A percentile compares a stretch with the other conserved stretches of the same genome.
Evolutionary conservation across 768 basidiomycete genomes (phyloP).

Genomic region (Boletus huronensis): DNA sequence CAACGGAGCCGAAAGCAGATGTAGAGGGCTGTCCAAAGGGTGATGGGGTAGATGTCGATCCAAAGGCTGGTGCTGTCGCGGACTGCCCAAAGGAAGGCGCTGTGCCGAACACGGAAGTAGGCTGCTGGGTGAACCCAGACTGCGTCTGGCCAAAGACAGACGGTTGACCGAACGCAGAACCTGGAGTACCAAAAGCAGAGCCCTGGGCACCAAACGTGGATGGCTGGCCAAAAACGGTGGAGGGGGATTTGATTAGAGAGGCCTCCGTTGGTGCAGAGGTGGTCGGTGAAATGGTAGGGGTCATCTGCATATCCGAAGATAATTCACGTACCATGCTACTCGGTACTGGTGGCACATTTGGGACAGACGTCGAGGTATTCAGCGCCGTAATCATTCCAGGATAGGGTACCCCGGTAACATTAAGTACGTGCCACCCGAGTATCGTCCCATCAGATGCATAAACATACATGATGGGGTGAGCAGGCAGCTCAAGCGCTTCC

Average conservation of each 20-base stretch:
- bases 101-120: constrained; percentile 25
- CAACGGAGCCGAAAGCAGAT: constrained; percentile 22
- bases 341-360: constrained; percentile 10
- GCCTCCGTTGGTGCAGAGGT: constrained; percentile 15
- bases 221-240: constrained; percentile 36
- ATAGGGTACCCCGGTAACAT: constrained; percentile 51
- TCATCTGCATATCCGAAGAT: constrained; percentile 31
- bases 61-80: constrained; percentile 9
- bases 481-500: constrained; percentile 40
- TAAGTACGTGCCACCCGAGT: constrained; percentile 68
- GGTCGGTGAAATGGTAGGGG: constrained; percentile 23
- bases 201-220: constrained; percentile 25
- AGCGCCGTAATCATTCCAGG: constrained; percentile 45
- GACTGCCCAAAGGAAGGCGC: constrained; percentile 22
- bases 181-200: constrained; percentile 16
- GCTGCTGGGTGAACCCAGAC: constrained; percentile 14
- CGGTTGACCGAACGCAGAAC: constrained; percentile 34
- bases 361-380: constrained; percentile 6
- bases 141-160: constrained; percentile 18
- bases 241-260: constrained; percentile 28
- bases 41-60: constrained; percentile 14
- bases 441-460: constrained; percentile 79
- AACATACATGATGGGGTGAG: constrained; percentile 65
- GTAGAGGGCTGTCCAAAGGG: constrained; percentile 18
- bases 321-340: constrained; percentile 25